Evolutionary conservation across 306 rosid species (phyloP).

Genomic region (Quercus agrifolia): DNA sequence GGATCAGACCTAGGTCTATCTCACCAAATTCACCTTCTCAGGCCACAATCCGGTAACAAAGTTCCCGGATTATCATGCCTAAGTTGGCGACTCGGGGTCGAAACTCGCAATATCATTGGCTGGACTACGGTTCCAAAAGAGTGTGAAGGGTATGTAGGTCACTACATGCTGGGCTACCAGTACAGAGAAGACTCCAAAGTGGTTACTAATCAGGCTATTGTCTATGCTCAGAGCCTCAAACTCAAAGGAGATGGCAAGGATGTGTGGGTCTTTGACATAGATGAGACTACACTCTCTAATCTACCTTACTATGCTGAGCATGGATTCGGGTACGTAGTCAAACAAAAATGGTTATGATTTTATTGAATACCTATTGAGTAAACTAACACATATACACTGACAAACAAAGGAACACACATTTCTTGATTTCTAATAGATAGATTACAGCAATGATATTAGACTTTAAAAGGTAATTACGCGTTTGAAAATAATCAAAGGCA

Average conservation of each 20-base stretch:
- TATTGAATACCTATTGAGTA: neutral
- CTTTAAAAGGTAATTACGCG: no score
- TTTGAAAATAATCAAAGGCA: no score
- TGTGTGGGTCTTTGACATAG: constrained; percentile 47
- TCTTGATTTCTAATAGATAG: neutral
- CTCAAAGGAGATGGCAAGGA: constrained; percentile 20
- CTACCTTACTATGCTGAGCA: constrained; percentile 43
- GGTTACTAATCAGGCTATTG: constrained; percentile 23
- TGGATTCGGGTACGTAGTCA: constrained; percentile 53
- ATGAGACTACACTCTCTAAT: constrained; percentile 57
- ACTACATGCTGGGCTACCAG: constrained; percentile 40
- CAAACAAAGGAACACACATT: neutral
- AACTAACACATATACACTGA: neutral
- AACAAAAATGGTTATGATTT: neutral
- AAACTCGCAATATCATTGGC: constrained; percentile 38
- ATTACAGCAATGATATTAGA: no score
- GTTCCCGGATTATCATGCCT: constrained; percentile 26
- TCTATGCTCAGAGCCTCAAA: constrained; percentile 15
- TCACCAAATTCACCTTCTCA: constrained; percentile 38
- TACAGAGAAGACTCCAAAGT: constrained; percentile 44
- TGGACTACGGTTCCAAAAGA: constrained; percentile 37
- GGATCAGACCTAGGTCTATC: neutral
- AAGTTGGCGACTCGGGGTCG: constrained; percentile 67
- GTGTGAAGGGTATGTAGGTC: constrained; percentile 42
- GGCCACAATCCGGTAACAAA: constrained; percentile 11